Evolutionary conservation across 1,139 yeast genomes (phyloP).

Genomic region (Nakaseomyces kungkrabaensis): DNA sequence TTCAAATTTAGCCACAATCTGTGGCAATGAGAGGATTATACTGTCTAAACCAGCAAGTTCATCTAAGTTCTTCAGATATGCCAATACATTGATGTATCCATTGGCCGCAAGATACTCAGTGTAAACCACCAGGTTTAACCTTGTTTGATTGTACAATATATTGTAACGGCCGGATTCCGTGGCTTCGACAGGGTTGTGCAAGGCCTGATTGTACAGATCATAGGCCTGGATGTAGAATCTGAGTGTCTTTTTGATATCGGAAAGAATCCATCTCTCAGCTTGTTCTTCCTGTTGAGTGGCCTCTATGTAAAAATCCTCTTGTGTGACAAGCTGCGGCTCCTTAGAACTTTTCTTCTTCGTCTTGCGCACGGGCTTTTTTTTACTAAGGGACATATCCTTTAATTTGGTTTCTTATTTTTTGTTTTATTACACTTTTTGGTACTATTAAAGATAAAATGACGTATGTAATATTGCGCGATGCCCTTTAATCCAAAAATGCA

Average conservation of each 20-base stretch:
- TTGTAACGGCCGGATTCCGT: slow-evolving; percentile 18
- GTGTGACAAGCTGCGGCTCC: slow-evolving; percentile 14
- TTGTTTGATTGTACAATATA: slow-evolving; percentile 24
- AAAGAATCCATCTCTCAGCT: slow-evolving; percentile 29
- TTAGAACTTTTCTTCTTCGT: slow-evolving; percentile 5
- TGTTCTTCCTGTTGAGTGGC: slow-evolving; percentile 28
- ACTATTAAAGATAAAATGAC: too few species aligned
- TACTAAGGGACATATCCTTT: background rate
- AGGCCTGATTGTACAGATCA: slow-evolving; percentile 20
- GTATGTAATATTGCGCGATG: too few species aligned
- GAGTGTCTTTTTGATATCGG: slow-evolving; percentile 27
- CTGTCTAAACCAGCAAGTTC: slow-evolving; percentile 14
- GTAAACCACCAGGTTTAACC: slow-evolving; percentile 23
- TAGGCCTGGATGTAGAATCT: slow-evolving; percentile 22
- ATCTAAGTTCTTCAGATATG: slow-evolving; percentile 18
- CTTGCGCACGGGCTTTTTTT: background rate
- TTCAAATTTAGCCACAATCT: slow-evolving; percentile 20
- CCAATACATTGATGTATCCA: slow-evolving; percentile 25
- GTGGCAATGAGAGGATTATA: slow-evolving; percentile 13
- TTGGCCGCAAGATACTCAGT: slow-evolving; percentile 24
- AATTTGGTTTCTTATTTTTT: background rate
- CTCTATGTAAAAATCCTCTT: slow-evolving; percentile 26
- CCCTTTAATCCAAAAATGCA: too few species aligned
- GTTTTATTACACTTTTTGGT: too few species aligned
- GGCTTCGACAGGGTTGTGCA: slow-evolving; percentile 11